phyloP scores from a whole-genome alignment of 805 yeast species.

The Spathaspora arborariae region DNA sequence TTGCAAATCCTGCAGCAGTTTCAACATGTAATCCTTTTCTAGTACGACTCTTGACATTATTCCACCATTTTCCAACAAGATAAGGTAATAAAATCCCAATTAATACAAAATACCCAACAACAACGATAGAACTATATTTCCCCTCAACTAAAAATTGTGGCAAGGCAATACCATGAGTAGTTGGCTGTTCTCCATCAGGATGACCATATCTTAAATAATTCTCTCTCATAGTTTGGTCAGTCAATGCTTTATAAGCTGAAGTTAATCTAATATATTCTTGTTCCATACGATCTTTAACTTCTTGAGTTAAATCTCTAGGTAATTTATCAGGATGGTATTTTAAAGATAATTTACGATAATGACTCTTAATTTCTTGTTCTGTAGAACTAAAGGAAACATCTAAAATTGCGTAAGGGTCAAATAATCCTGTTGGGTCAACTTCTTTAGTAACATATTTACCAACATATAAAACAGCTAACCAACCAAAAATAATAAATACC shows the following conservation, averaged over 20 bases:
- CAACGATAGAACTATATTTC: conserved; percentile 61
- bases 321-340: conserved; percentile 94
- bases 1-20: conserved; percentile 78
- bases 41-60: conserved; percentile 70
- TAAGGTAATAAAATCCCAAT: conserved; percentile 79
- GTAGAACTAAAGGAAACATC: conserved; percentile 64
- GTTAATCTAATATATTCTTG: conserved; percentile 74
- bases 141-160: conserved; percentile 91
- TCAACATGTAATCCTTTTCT: conserved; percentile 76
- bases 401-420: conserved; percentile 89
- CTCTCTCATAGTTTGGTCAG: conserved; percentile 81
- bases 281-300: conserved; percentile 59
- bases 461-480: conserved; percentile 50
- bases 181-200: conserved; percentile 95
- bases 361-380: conserved; percentile 75
- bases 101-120: conserved; percentile 58
- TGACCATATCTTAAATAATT: conserved; percentile 88
- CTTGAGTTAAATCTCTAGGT: conserved; percentile 55
- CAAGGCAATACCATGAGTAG: conserved; percentile 89
- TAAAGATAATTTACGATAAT: conserved; percentile 82
- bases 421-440: conserved; percentile 47
- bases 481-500: conserved; percentile 45
- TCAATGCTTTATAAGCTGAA: conserved; percentile 91
- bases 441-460: conserved; percentile 37
- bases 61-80: conserved; percentile 90